Percentiles rank a stretch among this genome's conserved stretches.
Conservation (phyloP, 2,329 filamentous ascomycete genomes). For the Pseudocercospora eumusae region DNA sequence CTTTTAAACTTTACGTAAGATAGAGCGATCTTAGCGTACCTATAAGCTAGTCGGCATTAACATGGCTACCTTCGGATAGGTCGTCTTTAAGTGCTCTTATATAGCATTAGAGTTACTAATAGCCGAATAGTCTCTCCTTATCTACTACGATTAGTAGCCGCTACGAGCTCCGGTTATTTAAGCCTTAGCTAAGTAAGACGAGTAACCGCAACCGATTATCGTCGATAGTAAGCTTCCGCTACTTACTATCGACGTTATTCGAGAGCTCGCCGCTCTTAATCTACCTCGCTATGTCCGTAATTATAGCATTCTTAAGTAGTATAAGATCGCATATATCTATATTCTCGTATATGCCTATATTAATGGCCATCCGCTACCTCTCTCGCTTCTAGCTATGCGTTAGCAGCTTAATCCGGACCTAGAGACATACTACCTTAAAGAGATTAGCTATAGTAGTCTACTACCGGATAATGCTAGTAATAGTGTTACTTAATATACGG, state of each 20-base stretch:
- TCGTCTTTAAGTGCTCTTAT: too few relatives aligned
- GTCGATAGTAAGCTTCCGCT: too few relatives aligned
- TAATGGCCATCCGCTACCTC: too few relatives aligned
- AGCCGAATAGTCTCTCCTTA: background rate
- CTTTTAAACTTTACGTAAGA: background rate
- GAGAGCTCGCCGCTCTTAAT: background rate
- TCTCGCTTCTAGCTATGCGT: background rate
- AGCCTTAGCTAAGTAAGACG: too few relatives aligned
- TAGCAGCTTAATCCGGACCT: background rate
- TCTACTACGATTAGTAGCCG: too few relatives aligned
- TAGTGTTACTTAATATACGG: too few relatives aligned
- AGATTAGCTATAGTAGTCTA: background rate
- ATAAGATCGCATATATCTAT: background rate
- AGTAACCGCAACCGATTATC: too few relatives aligned
- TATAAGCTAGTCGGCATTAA: constrained; percentile 15
- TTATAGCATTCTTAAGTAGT: background rate
- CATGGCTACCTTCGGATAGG: constrained; percentile 12
- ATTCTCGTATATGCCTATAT: background rate
- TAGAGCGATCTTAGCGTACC: constrained; percentile 4
- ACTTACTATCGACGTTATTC: background rate
- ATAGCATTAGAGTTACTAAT: too few relatives aligned
- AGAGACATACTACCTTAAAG: background rate
- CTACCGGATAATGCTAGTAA: background rate
- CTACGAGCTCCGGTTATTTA: too few relatives aligned
- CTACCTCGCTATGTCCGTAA: background rate